These are phyloP conservation scores for Trichosporon sp. DNA, from an alignment of 1,284 basidiomycete genomes.

Conservation along the genomic window DNA sequence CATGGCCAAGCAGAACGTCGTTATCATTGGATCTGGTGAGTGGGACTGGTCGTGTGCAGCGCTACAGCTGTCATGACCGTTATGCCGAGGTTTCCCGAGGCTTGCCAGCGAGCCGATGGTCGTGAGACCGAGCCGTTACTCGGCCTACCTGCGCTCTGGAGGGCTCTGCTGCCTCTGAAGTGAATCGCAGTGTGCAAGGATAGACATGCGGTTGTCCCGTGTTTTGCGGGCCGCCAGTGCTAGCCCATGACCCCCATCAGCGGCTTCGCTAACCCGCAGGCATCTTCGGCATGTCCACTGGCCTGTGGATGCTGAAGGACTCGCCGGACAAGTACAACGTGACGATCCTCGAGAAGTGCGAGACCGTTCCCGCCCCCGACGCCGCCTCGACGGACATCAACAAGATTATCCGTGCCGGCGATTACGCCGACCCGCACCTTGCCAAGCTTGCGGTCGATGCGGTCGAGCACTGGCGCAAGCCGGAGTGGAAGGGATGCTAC, in stretches of 20 bases:
- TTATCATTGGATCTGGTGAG: constrained; percentile 21
- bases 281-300: constrained; percentile 48
- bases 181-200: too few species aligned
- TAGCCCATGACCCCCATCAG: not conserved
- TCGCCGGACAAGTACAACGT: constrained; percentile 35
- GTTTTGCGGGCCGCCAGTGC: too few species aligned
- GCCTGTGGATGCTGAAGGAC: constrained; percentile 45
- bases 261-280: constrained; percentile 20
- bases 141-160: not conserved
- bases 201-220: too few species aligned
- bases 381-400: constrained; percentile 39
- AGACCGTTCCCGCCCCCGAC: constrained; percentile 44
- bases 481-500: constrained; percentile 66
- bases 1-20: constrained; percentile 19
- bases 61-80: not conserved
- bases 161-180: too few species aligned
- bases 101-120: not conserved
- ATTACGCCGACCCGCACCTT: constrained; percentile 42
- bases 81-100: not conserved
- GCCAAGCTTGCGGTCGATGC: constrained; percentile 44
- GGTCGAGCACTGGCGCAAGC: constrained; percentile 42
- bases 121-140: not conserved
- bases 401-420: constrained; percentile 44
- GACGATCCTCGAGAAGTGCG: constrained; percentile 44
- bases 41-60: not conserved